Evolutionary conservation across 495 filamentous ascomycete genomes (phyloP).

Genomic region (Neurospora sp.): DNA sequence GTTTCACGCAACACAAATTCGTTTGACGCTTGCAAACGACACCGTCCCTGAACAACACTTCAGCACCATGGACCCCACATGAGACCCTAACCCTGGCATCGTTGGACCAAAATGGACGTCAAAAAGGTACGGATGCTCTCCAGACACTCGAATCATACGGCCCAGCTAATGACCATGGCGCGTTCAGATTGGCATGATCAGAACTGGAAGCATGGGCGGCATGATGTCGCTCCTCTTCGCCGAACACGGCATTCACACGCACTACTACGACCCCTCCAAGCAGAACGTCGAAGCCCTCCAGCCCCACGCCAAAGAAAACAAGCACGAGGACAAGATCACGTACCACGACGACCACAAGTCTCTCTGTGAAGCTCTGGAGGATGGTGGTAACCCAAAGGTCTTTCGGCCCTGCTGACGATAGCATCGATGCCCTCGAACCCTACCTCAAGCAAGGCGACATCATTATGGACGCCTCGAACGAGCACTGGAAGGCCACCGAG

Average conservation of each 20-base stretch:
- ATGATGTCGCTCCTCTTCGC: constrained; percentile 7
- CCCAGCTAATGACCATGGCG: neutral
- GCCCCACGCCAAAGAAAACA: neutral
- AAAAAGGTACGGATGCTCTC: neutral
- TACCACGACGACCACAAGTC: neutral
- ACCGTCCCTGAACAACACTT: neutral
- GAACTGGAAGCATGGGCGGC: neutral
- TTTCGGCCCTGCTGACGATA: constrained; percentile 55
- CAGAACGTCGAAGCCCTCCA: constrained; percentile 14
- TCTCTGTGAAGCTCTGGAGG: neutral
- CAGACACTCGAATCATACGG: neutral
- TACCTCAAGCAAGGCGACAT: constrained; percentile 54
- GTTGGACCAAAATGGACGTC: neutral
- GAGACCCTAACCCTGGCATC: neutral
- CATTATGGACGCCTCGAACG: constrained; percentile 63
- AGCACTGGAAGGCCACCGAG: constrained; percentile 60
- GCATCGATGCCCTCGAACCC: constrained; percentile 47
- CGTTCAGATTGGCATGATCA: neutral
- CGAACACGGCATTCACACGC: constrained; percentile 21
- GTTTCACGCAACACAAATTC: neutral
- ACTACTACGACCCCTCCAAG: constrained; percentile 16
- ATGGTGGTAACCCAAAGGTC: constrained; percentile 15
- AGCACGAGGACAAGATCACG: neutral
- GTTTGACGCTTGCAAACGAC: neutral
- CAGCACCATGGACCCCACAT: neutral